Evolutionary conservation across 2,329 filamentous ascomycete genomes (phyloP), one percentile per base, ranked within the genome.

Genomic region (Bipolaris gigantea): DNA sequence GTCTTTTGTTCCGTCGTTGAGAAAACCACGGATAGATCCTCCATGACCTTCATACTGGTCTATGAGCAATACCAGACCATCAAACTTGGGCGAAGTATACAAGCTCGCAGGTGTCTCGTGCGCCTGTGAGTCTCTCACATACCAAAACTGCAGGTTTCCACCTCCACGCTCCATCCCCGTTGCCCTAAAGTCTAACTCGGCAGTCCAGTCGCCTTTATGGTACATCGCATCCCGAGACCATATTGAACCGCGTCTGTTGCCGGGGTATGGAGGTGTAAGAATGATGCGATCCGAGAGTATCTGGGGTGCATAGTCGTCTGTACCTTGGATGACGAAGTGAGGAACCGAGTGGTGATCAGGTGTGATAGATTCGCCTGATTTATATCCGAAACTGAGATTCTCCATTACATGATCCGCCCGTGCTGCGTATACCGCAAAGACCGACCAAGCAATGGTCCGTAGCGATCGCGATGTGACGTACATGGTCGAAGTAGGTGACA

Each of bases 101-200:
- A 96, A 85, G 75, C 90, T 95, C 60, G 85, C 83, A 21, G 86
- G 83, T 50, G 86, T 87, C 50, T 96, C 79, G 27, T 80, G 79
- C 56, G 81, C 76, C 63, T 84, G 77, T 30, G 89, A 89, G 56
- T 89, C 83, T 64, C 85, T 86, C 48, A 85, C 87, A 69, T 95
- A 90, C 94, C 94, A 99, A 67, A 99, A 82, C 75, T 97, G 93
- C 63, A 99, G 79, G 76, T 95, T 97, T 44, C 94, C 94, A 53
- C 88, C 86, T 46, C 87, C 91, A 64, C 90, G 82, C 71, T 97
- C 94, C 59, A 89, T 88, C 7, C 94, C 94, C 57, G 85, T 90
- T 48, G 87, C 90, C 63, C 94, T 85, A 76, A 99, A 97, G 70
- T 94, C 88, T 64, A 97, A 81, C 69, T 96, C 90, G 46, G 87